Percentiles rank a stretch among this genome's conserved stretches.
phyloP scores from a whole-genome alignment of 1,284 basidiomycete genomes.

The Trichosporon sp. region DNA sequence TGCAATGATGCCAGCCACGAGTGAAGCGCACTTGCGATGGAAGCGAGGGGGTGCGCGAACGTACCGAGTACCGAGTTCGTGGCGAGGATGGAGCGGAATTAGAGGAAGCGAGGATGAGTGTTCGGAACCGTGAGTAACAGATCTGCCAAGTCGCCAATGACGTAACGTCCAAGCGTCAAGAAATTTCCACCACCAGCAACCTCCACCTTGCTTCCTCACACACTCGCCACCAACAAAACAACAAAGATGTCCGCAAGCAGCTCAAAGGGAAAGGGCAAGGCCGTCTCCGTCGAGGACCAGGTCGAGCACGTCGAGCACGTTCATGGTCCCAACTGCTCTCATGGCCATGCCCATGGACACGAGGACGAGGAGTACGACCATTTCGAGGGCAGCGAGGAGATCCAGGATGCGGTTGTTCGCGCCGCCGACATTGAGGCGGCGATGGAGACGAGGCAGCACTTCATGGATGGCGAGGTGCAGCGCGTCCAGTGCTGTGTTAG shows the following conservation, averaged over 20 bases:
- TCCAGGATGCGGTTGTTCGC: slow-evolving; percentile 30
- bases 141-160: background rate
- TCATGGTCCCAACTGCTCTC: background rate
- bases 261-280: slow-evolving; percentile 25
- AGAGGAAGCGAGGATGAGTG: no score
- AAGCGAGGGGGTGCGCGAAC: no score
- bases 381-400: slow-evolving; percentile 9
- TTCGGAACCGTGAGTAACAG: background rate
- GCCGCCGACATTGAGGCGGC: slow-evolving; percentile 34
- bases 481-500: slow-evolving; percentile 32
- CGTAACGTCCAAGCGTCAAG: background rate
- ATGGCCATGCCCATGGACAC: background rate
- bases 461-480: slow-evolving; percentile 31
- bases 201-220: background rate
- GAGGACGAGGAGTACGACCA: slow-evolving; percentile 18
- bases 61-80: no score
- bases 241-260: slow-evolving; percentile 5
- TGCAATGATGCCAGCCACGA: background rate
- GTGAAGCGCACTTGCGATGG: background rate
- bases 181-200: background rate
- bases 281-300: background rate
- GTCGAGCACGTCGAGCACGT: slow-evolving; percentile 7
- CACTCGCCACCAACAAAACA: background rate
- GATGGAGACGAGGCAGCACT: slow-evolving; percentile 34
- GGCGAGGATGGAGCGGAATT: no score